Evolutionary conservation across 768 basidiomycete species (phyloP).

Genomic region (Cyclocybe aegerita): DNA sequence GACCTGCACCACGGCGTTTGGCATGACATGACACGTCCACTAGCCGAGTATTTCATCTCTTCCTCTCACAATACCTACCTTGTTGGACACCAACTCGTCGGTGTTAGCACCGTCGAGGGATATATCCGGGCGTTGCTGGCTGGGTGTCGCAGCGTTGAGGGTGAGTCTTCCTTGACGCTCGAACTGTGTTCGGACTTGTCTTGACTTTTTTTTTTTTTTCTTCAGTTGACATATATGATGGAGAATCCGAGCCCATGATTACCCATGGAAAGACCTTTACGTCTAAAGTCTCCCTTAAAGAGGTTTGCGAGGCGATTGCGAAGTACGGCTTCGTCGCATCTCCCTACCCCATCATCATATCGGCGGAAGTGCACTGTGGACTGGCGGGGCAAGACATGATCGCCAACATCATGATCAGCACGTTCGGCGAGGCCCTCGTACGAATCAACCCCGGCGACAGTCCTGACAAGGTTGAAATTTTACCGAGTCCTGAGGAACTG

Average conservation of each 20-base stretch:
- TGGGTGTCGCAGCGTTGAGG: conserved; percentile 87
- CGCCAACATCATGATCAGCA: conserved; percentile 43
- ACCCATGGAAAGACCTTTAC: conserved; percentile 94
- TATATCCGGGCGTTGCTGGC: conserved; percentile 89
- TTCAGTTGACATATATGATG: conserved; percentile 90
- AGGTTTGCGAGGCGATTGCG: conserved; percentile 81
- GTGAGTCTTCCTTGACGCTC: conserved; percentile 57
- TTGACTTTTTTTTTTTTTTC: conserved; percentile 49
- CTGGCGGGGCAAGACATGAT: conserved; percentile 54
- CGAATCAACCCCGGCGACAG: conserved; percentile 36
- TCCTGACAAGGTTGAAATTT: conserved; percentile 41
- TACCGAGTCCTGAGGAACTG: conserved; percentile 90
- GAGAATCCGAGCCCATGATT: conserved; percentile 82
- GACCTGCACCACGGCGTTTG: conserved; percentile 44
- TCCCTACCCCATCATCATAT: conserved; percentile 94
- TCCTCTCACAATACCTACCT: conserved; percentile 95
- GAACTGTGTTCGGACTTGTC: conserved; percentile 36
- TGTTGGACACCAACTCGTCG: conserved; percentile 82
- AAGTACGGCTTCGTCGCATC: conserved; percentile 95
- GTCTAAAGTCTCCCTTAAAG: conserved; percentile 77
- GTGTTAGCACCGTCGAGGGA: conserved; percentile 83
- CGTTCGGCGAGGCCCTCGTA: conserved; percentile 46
- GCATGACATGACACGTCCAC: conserved; percentile 88
- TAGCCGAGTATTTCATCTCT: conserved; percentile 88
- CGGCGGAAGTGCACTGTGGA: conserved; percentile 93